Base-by-base conservation (phyloP, 495 filamentous ascomycete species). In the Corynascus novoguineensis region DNA sequence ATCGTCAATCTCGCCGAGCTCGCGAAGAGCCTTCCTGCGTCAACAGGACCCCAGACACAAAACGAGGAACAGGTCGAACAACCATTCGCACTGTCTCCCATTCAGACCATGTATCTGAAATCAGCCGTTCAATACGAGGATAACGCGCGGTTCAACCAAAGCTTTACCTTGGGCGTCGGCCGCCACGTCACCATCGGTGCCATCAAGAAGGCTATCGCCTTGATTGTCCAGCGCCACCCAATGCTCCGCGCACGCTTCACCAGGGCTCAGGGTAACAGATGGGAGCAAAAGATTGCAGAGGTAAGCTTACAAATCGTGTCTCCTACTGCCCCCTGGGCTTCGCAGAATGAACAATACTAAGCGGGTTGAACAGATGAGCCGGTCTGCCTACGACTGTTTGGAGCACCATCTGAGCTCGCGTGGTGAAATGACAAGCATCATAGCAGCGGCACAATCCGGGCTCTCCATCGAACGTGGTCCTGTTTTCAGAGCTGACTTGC, bases 101-200 rank as follows among this genome's bases (percentile, higher is more conserved):
- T 86, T 49, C 83, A 86, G 61, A 69, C 66, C 14, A 63, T 85
- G 21, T 84, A 83, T 62, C 81, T 83, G 50, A 71, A 75, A 21
- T 63, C 73, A 3, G 74, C 77, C 3, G 70, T 71, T 25, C 72
- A 79, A 11, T 44, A 65, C 21, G 21, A 37, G 19, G 74, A 73
- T 0, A 71, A 81, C 46, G 77, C 77, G 3, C 81, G 85, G 53
- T 86, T 83, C 68, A 86, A 85, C 58, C 81, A 84, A 57, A 82
- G 83, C 42, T 75, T 84, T 46, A 64, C 81, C 3, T 72, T 83
- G 0, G 73, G 75, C 0, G 41, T 85, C 8, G 73, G 70, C 41
- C 64, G 66, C 21, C 57, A 59, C 0, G 55, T 83, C 10, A 55
- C 75, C 22, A 59, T 70, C 27, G 21, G 52, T 1, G 64, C 68